These are phyloP conservation scores for Candida alai DNA, from an alignment of 805 yeast species.

Conservation along the genomic window DNA sequence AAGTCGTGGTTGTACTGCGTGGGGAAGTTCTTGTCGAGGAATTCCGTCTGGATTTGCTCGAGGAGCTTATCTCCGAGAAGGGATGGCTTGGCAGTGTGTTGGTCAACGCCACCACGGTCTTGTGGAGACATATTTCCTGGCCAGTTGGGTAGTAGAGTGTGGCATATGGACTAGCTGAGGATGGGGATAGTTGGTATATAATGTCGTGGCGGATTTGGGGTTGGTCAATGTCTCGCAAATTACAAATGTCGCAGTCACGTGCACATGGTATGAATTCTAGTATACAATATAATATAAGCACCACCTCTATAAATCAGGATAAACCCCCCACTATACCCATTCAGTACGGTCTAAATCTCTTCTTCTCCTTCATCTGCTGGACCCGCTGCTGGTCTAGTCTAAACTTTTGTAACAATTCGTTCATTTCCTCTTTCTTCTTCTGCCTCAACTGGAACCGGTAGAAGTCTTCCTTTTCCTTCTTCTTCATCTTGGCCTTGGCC, in stretches of 20 bases:
- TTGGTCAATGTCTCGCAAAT: too few relatives aligned
- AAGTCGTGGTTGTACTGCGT: conserved; percentile 30
- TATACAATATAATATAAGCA: conserved; percentile 4
- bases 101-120: too few relatives aligned
- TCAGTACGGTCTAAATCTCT: conserved; percentile 80
- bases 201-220: too few relatives aligned
- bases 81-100: neutral
- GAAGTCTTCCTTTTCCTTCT: conserved; percentile 83
- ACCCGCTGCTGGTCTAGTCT: conserved; percentile 89
- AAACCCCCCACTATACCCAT: neutral
- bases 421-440: conserved; percentile 87
- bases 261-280: too few relatives aligned
- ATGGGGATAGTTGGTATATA: too few relatives aligned
- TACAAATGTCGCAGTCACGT: too few relatives aligned
- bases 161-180: neutral
- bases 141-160: neutral
- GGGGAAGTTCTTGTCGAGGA: conserved; percentile 6
- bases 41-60: conserved; percentile 1
- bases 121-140: too few relatives aligned
- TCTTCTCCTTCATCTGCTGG: conserved; percentile 70
- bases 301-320: neutral
- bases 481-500: conserved; percentile 52
- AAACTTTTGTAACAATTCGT: conserved; percentile 76
- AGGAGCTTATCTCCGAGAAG: neutral
- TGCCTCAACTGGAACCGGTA: conserved; percentile 96